Conservation (phyloP, 78 protist genomes). For the Dictyostelium brefeldianum region DNA sequence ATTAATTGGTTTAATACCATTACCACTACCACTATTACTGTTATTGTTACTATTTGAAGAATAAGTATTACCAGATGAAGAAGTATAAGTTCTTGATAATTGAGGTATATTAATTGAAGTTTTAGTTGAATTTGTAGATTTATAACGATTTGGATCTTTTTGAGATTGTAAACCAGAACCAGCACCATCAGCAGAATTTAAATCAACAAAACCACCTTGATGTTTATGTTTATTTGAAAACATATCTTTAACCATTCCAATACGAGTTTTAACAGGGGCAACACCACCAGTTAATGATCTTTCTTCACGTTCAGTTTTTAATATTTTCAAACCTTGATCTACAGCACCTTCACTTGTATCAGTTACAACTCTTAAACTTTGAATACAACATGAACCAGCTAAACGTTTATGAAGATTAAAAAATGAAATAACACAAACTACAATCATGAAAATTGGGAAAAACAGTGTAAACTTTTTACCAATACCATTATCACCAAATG, state of each 20-base stretch:
- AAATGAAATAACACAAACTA: slow-evolving; percentile 36
- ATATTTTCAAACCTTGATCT: slow-evolving; percentile 37
- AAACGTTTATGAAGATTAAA: slow-evolving; percentile 48
- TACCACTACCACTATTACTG: not conserved
- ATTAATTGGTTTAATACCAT: not conserved
- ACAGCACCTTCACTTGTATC: slow-evolving; percentile 68
- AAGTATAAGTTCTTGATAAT: slow-evolving; percentile 50
- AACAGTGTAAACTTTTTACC: slow-evolving; percentile 25
- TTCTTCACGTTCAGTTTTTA: slow-evolving; percentile 55
- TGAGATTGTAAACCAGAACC: not conserved
- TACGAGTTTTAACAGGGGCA: slow-evolving; percentile 52
- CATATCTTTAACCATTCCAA: slow-evolving; percentile 27
- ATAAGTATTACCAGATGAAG: slow-evolving; percentile 23
- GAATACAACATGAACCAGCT: slow-evolving; percentile 56
- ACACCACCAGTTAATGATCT: slow-evolving; percentile 43
- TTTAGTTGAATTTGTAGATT: slow-evolving; percentile 13
- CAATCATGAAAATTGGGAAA: slow-evolving; percentile 56
- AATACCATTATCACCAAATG: slow-evolving; percentile 27
- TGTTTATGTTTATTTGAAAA: slow-evolving; percentile 3
- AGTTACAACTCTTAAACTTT: slow-evolving; percentile 27
- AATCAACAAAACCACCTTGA: not conserved
- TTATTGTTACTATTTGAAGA: not conserved
- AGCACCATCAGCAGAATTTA: slow-evolving; percentile 33
- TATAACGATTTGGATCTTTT: slow-evolving; percentile 5
- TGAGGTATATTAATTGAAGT: not conserved